phyloP scores from a whole-genome alignment of 2,329 filamentous ascomycete genomes.

The Myriosclerotinia scirpicola region DNA sequence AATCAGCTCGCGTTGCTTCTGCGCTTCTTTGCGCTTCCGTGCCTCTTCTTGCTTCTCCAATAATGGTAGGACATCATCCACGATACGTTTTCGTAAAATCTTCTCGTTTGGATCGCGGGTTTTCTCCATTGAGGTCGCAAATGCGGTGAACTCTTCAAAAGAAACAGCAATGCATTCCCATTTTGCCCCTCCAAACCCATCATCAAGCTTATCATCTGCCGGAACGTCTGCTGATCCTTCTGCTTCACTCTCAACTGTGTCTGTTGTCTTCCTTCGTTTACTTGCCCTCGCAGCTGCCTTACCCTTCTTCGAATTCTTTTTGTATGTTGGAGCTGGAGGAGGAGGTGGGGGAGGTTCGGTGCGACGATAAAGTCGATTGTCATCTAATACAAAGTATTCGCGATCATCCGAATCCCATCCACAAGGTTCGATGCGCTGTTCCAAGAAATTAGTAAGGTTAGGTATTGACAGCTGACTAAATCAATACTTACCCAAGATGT shows the following conservation, averaged over 20 bases:
- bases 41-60: constrained; percentile 77
- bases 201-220: constrained; percentile 51
- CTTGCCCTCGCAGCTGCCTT: constrained; percentile 64
- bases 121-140: constrained; percentile 70
- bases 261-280: constrained; percentile 67
- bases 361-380: constrained; percentile 86
- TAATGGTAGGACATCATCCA: constrained; percentile 78
- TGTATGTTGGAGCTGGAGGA: constrained; percentile 57
- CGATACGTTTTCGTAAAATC: constrained; percentile 67
- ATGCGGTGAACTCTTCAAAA: constrained; percentile 70
- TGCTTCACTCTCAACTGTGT: constrained; percentile 43
- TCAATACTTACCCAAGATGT: constrained; percentile 67
- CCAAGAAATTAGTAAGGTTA: constrained; percentile 25
- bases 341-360: constrained; percentile 69
- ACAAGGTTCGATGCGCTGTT: constrained; percentile 71
- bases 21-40: constrained; percentile 66
- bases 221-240: constrained; percentile 45
- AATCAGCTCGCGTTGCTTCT: constrained; percentile 74
- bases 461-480: neutral
- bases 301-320: constrained; percentile 64
- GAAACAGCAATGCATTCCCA: constrained; percentile 93
- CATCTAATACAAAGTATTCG: constrained; percentile 86
- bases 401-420: constrained; percentile 89
- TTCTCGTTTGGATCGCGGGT: constrained; percentile 85
- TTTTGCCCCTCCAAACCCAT: constrained; percentile 71